Evolutionary conservation across 2,329 filamentous ascomycete species (phyloP), one percentile per base, ranked within the genome.

Genomic region (Byssothecium circinans): DNA sequence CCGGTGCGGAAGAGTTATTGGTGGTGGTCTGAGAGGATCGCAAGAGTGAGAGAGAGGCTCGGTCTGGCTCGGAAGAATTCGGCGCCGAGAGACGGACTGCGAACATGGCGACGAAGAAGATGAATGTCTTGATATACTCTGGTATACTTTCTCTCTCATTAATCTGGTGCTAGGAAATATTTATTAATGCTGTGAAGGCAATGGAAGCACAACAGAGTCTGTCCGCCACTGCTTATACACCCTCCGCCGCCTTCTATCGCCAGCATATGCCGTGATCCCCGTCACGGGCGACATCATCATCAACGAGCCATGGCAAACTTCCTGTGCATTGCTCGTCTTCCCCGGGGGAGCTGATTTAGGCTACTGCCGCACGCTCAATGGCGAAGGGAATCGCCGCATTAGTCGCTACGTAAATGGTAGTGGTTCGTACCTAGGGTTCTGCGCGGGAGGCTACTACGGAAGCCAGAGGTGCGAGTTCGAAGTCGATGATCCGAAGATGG

Each of bases 91-190:
- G 51, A 47, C 34, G 52, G 62, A 57, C 46, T 63, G 56, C 62
- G 44, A 42, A 39, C 46, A 89, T 92, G 84, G 76, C 83, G 8
- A 74, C 79, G 22, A 83, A 82, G 65, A 86, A 84, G 67, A 81
- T 96, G 75, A 97, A 99, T 69, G 86, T 99, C 47, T 81, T 97
- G 57, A 89, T 99, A 43, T 97, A 97, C 67, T 88, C 90, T 60
- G 91, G 89, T 91, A 77, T 65, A 70, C 23, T 8, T 15, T 12
- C 1, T 27, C 5, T 41, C n/a, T n/a, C n/a, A n/a, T n/a, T n/a
- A n/a, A n/a, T n/a, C n/a, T 2, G 11, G 38, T 27, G 11, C 14
- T n/a, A n/a, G 17, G n/a, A 1, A 12, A 17, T 20, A 11, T 30
- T 35, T 37, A 43, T 49, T 54, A 38, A 51, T 49, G 32, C 51